phyloP scores from a whole-genome alignment of 2,329 filamentous ascomycete genomes.

The Allantophomopsis cytisporea region DNA sequence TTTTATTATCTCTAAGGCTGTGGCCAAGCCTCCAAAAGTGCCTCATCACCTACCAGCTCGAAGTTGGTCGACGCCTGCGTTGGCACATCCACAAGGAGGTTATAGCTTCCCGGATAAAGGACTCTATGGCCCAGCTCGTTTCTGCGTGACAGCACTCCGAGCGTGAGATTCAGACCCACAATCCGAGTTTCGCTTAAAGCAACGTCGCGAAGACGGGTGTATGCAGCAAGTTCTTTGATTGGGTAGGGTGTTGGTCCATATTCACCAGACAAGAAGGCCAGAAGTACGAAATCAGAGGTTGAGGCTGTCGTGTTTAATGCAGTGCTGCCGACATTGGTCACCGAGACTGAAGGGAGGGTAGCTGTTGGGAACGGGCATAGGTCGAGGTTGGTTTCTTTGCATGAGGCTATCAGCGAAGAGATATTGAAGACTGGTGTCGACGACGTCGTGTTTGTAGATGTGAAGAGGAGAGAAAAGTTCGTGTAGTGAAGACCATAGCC shows the following conservation, averaged over 20 bases:
- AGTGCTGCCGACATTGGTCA: slow-evolving; percentile 34
- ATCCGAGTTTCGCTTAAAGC: slow-evolving; percentile 15
- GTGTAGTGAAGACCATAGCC: slow-evolving; percentile 46
- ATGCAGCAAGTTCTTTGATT: slow-evolving; percentile 35
- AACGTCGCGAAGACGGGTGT: slow-evolving; percentile 21
- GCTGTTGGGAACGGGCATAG: slow-evolving; percentile 22
- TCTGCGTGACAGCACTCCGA: slow-evolving; percentile 33
- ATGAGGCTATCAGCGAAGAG: slow-evolving; percentile 20
- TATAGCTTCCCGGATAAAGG: slow-evolving; percentile 39
- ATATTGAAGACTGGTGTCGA: slow-evolving; percentile 12
- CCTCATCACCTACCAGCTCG: slow-evolving; percentile 27
- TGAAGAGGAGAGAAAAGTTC: slow-evolving; percentile 24
- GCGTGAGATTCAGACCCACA: slow-evolving; percentile 25
- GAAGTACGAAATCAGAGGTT: slow-evolving; percentile 35
- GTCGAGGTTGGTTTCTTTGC: slow-evolving; percentile 23
- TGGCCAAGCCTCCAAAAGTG: slow-evolving; percentile 23
- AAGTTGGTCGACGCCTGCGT: slow-evolving; percentile 26
- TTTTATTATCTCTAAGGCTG: too few species aligned
- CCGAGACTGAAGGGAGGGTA: slow-evolving; percentile 17
- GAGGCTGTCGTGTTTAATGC: slow-evolving; percentile 15
- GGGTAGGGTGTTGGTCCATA: slow-evolving; percentile 35
- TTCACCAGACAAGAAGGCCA: slow-evolving; percentile 32
- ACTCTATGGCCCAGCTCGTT: slow-evolving; percentile 34
- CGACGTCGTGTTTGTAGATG: background rate
- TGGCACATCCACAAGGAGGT: slow-evolving; percentile 28